phyloP scores from a whole-genome alignment of 768 basidiomycete genomes.

The Pulveroboletus sp. region DNA sequence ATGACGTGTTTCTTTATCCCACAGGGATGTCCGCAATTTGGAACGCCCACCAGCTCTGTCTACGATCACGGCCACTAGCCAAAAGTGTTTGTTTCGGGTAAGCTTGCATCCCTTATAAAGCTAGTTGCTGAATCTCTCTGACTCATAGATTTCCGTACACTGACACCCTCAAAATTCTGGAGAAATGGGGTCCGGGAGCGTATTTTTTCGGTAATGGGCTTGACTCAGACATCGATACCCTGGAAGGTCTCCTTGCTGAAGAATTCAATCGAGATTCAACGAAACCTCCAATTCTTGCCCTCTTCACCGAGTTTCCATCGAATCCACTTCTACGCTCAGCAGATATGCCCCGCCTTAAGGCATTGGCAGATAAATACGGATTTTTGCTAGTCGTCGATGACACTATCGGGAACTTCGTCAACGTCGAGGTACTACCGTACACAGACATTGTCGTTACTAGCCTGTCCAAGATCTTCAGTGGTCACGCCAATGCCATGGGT shows the following conservation, averaged over 20 bases:
- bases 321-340: slow-evolving; percentile 90
- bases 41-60: slow-evolving; percentile 74
- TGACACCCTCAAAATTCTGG: slow-evolving; percentile 88
- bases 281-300: slow-evolving; percentile 62
- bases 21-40: slow-evolving; percentile 95
- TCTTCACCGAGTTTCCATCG: slow-evolving; percentile 93
- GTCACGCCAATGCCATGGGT: slow-evolving; percentile 94
- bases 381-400: slow-evolving; percentile 92
- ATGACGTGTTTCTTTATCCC: slow-evolving; percentile 85
- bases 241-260: slow-evolving; percentile 57
- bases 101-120: slow-evolving; percentile 19
- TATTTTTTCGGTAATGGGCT: slow-evolving; percentile 82
- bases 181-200: slow-evolving; percentile 96
- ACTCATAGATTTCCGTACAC: slow-evolving; percentile 81
- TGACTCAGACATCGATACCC: slow-evolving; percentile 66
- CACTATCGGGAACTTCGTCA: slow-evolving; percentile 91
- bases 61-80: slow-evolving; percentile 45
- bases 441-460: slow-evolving; percentile 91
- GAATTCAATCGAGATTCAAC: slow-evolving; percentile 35
- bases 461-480: slow-evolving; percentile 92
- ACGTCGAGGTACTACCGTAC: slow-evolving; percentile 82
- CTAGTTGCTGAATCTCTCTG: background rate
- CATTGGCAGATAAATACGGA: slow-evolving; percentile 80
- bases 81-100: slow-evolving; percentile 96
- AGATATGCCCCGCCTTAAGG: slow-evolving; percentile 66